Evolutionary conservation across 495 filamentous ascomycete species (phyloP).

Genomic region (Tuber aestivum): DNA sequence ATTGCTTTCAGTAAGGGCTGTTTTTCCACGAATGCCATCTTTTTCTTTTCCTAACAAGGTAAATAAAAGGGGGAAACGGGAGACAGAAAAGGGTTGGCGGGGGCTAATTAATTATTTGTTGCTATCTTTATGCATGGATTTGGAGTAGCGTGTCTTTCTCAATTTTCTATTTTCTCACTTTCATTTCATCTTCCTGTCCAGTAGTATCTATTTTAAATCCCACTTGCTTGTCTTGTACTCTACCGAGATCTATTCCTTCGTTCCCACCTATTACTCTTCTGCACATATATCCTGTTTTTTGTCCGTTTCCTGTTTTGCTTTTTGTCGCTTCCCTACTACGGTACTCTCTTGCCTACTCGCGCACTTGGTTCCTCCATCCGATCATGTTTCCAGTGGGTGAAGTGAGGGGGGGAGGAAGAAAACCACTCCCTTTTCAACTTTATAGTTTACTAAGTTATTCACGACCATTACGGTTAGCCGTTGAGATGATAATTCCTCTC

Average conservation of each 20-base stretch:
- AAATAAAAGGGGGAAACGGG: constrained; percentile 3
- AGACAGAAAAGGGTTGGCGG: constrained; percentile 22
- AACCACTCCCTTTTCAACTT: background rate
- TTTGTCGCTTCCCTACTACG: background rate
- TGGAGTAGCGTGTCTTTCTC: constrained; percentile 39
- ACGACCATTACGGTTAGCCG: background rate
- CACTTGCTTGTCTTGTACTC: background rate
- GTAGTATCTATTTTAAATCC: constrained; percentile 1
- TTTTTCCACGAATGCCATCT: constrained; percentile 10
- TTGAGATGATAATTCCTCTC: background rate
- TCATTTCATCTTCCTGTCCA: background rate
- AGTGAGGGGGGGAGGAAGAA: background rate
- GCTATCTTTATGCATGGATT: constrained; percentile 41
- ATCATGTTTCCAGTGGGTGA: background rate
- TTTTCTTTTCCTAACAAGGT: constrained; percentile 4
- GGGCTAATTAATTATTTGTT: constrained; percentile 33
- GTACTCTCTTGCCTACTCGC: background rate
- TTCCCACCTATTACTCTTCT: background rate
- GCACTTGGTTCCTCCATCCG: background rate
- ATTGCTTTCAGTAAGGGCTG: constrained; percentile 9
- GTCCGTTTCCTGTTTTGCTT: background rate
- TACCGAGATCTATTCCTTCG: background rate
- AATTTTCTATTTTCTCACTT: constrained; percentile 21
- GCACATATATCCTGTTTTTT: background rate
- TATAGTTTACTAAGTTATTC: background rate